Percentiles rank a stretch among this genome's conserved stretches.
phyloP scores from a whole-genome alignment of 2,329 filamentous ascomycete genomes.

The Phyllachora maydis region DNA sequence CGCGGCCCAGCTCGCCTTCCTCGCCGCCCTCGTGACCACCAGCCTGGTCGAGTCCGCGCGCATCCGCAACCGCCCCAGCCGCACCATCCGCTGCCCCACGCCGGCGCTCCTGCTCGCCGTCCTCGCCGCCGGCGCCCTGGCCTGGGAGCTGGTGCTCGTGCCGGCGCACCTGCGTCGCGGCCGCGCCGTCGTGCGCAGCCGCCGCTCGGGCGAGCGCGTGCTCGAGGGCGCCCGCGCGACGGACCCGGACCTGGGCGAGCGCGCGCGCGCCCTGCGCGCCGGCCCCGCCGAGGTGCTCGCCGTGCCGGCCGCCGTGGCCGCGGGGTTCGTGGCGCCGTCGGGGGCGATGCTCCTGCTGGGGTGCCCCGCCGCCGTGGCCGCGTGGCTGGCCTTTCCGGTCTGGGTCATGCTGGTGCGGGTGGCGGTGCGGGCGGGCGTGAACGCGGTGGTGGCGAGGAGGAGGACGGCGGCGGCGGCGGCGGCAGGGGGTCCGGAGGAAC shows the following conservation, averaged over 20 bases:
- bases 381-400: conserved; percentile 31
- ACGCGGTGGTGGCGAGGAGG: too few relatives aligned
- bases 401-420: conserved; percentile 23
- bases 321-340: conserved; percentile 25
- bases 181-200: conserved; percentile 12
- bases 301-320: conserved; percentile 24
- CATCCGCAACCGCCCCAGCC: conserved; percentile 12
- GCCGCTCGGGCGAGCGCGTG: conserved; percentile 4
- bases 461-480: too few relatives aligned
- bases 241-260: conserved; percentile 10
- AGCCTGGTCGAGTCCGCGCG: conserved; percentile 27
- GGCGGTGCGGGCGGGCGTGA: conserved; percentile 11
- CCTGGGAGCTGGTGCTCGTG: conserved; percentile 29
- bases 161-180: conserved; percentile 24
- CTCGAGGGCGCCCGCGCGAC: conserved; percentile 7
- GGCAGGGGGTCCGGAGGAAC: too few relatives aligned
- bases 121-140: conserved; percentile 24
- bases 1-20: conserved; percentile 18
- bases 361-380: conserved; percentile 13
- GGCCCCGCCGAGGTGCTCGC: conserved; percentile 32
- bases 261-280: conserved; percentile 16
- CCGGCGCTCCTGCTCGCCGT: conserved; percentile 24
- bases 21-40: conserved; percentile 25
- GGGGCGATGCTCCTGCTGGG: conserved; percentile 21
- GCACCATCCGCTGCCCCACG: conserved; percentile 13